A percentile compares a stretch with the other conserved stretches of the same genome.
Conservation (phyloP, 768 basidiomycete species). For the Tephrocybe sp. region DNA sequence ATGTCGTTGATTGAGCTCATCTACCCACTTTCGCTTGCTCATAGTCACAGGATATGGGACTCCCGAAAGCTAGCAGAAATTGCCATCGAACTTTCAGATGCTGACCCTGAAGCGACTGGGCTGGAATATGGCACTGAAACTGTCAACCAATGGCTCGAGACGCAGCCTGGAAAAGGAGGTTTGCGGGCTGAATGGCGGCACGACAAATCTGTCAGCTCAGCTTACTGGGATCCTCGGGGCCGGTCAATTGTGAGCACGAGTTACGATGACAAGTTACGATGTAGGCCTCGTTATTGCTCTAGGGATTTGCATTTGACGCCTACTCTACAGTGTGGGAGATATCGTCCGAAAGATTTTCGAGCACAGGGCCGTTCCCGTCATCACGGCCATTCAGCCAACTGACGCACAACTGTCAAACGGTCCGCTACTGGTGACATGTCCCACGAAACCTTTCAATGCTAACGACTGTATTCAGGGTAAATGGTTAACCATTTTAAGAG, state of each 20-base stretch:
- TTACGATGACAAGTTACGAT: constrained; percentile 75
- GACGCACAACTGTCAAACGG: constrained; percentile 80
- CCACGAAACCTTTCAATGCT: background rate
- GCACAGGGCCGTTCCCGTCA: constrained; percentile 50
- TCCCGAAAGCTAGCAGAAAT: constrained; percentile 59
- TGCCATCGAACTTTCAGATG: constrained; percentile 30
- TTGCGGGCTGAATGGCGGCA: constrained; percentile 70
- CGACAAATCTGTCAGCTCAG: constrained; percentile 77
- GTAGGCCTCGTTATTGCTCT: constrained; percentile 41
- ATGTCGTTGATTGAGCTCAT: constrained; percentile 19
- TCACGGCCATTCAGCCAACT: constrained; percentile 65
- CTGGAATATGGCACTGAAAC: constrained; percentile 37
- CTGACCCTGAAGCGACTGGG: constrained; percentile 22
- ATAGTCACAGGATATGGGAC: constrained; percentile 73
- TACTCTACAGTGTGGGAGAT: constrained; percentile 72
- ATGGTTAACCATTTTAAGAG: constrained; percentile 79
- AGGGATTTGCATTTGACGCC: constrained; percentile 9
- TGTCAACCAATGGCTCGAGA: constrained; percentile 48
- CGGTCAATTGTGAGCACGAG: constrained; percentile 80
- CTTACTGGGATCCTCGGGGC: constrained; percentile 84
- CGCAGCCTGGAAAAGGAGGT: constrained; percentile 51
- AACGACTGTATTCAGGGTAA: constrained; percentile 52
- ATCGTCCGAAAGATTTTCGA: constrained; percentile 47
- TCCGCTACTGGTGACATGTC: constrained; percentile 32
- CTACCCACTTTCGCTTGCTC: background rate